Evolutionary conservation across 805 yeast genomes (phyloP), one percentile per base, ranked within the genome.

Genomic region (Sungouiella thailandica): DNA sequence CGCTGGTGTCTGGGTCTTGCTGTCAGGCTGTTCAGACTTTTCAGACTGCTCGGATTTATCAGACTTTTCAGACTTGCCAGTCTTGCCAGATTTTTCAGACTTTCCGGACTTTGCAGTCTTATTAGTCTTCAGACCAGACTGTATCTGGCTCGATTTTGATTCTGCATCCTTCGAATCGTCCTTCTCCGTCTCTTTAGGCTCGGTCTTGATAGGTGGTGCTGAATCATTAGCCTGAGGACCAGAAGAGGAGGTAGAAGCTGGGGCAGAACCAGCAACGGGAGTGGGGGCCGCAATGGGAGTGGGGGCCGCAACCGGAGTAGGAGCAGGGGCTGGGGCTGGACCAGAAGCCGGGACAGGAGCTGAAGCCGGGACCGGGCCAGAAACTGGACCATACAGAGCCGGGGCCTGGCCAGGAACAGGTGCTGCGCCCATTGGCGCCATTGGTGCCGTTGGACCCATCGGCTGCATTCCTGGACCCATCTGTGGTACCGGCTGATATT

Each of bases 251-350:
- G 27, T 4, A 25, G 27, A 16, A 13, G 27, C 10, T 17, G 27
- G 17, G 17, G 17, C 17, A 6, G 27, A 12, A 7, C 7, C 6
- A 12, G 27, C 7, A 4, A 17, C 27, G 14, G 17, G 13, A 13
- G 17, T 6, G 12, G 22, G 22, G 12, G 29, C 29, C 6, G 20
- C 22, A n/a, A n/a, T n/a, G 10, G 20, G 22, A 27, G 14, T 7
- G 5, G 29, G 8, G 16, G 29, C 9, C 7, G 20, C 20, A 27
- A 27, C 22, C 6, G 28, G 28, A 12, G 30, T 8, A 17, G 29
- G 9, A 6, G 17, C 28, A 7, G 33, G 26, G 5, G 29, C 34
- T 17, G 25, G 29, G n/a, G 30, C 13, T 15, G 23, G 14, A 20
- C 13, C 14, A 23, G 18, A 6, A 7, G 20, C 30, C 10, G 34